phyloP scores from a whole-genome alignment of 2,329 filamentous ascomycete genomes.

The Graphium sp. region DNA sequence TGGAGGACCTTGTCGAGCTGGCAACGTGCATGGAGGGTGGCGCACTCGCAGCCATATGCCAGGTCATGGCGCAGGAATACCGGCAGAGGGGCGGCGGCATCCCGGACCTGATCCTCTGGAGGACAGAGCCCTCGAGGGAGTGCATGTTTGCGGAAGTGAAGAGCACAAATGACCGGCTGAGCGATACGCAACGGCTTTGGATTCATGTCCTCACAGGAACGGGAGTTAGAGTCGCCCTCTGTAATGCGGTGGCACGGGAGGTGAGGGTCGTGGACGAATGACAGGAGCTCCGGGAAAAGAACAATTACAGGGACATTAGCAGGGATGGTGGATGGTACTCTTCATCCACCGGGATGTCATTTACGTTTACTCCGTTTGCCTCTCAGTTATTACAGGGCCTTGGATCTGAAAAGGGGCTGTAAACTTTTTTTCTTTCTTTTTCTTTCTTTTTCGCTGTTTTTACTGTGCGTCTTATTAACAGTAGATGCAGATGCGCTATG shows the following conservation, averaged over 20 bases:
- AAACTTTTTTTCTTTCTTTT: background rate
- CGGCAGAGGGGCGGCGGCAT: conserved; percentile 71
- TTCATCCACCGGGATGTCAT: too few species aligned
- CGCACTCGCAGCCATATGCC: conserved; percentile 71
- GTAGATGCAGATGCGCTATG: too few species aligned
- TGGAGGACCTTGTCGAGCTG: conserved; percentile 66
- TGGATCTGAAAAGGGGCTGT: background rate
- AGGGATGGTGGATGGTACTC: too few species aligned
- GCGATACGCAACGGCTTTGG: conserved; percentile 92
- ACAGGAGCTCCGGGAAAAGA: too few species aligned
- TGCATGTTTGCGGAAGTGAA: conserved; percentile 71
- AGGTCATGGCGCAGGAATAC: conserved; percentile 93
- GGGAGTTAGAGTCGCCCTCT: conserved; percentile 74
- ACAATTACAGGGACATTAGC: too few species aligned
- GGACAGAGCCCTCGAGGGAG: conserved; percentile 23
- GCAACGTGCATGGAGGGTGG: conserved; percentile 62
- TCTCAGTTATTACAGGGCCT: too few species aligned
- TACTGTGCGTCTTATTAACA: too few species aligned
- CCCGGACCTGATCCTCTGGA: conserved; percentile 87
- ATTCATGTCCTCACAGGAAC: conserved; percentile 82
- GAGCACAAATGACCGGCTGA: conserved; percentile 79
- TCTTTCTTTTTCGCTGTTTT: too few species aligned
- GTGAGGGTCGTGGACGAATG: conserved; percentile 25
- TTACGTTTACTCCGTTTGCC: too few species aligned
- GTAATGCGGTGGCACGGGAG: conserved; percentile 40